phyloP scores from a whole-genome alignment of 495 filamentous ascomycete species.

The Chaetomium tenue region DNA sequence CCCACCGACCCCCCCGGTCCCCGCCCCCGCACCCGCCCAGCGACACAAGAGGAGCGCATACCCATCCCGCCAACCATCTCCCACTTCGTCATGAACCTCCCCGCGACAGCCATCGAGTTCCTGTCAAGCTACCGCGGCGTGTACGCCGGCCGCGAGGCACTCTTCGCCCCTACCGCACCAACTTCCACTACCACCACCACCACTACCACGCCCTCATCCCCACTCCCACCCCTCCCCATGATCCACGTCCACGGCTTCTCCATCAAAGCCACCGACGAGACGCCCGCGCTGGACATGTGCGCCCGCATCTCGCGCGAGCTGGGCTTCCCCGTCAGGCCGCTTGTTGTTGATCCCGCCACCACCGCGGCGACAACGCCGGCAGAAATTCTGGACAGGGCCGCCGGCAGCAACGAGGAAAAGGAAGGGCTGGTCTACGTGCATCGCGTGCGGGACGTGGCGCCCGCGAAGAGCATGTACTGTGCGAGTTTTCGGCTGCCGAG shows the following conservation, averaged over 20 bases:
- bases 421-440: slow-evolving; percentile 63
- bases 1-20: too few species aligned
- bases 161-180: slow-evolving; percentile 54
- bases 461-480: slow-evolving; percentile 95
- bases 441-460: slow-evolving; percentile 85
- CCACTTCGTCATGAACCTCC: slow-evolving; percentile 97
- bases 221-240: slow-evolving; percentile 62
- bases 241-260: slow-evolving; percentile 92
- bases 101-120: slow-evolving; percentile 82
- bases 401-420: slow-evolving; percentile 17
- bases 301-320: slow-evolving; percentile 62
- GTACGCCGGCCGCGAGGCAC: slow-evolving; percentile 63
- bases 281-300: slow-evolving; percentile 59
- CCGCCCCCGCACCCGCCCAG: background rate
- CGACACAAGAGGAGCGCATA: slow-evolving; percentile 39
- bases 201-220: slow-evolving; percentile 23
- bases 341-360: slow-evolving; percentile 30
- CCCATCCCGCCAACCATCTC: slow-evolving; percentile 67
- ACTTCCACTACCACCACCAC: too few species aligned
- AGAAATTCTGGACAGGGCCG: background rate
- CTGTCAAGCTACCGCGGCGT: slow-evolving; percentile 80
- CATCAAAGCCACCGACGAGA: slow-evolving; percentile 68
- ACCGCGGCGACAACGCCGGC: too few species aligned
- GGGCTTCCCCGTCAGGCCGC: slow-evolving; percentile 58
- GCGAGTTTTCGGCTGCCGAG: slow-evolving; percentile 81